Percentiles rank a stretch among this genome's conserved stretches.
phyloP scores from a whole-genome alignment of 495 filamentous ascomycete species.

The Glarea lozoyensis region DNA sequence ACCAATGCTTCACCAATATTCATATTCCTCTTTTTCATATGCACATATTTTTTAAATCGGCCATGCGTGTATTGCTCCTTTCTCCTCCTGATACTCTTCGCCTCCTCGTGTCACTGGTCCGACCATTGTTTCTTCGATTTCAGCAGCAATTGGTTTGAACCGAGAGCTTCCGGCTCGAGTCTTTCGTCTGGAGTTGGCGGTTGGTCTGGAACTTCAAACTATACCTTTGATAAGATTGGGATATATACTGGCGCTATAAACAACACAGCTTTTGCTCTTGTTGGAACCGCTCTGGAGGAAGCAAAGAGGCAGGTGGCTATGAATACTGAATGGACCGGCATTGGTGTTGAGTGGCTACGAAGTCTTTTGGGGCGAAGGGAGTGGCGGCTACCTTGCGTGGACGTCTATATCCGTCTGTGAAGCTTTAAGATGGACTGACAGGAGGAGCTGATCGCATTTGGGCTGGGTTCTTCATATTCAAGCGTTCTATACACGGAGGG shows the following conservation, averaged over 20 bases:
- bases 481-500: neutral
- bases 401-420: slow-evolving; percentile 59
- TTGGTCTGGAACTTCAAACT: slow-evolving; percentile 11
- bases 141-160: slow-evolving; percentile 73
- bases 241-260: slow-evolving; percentile 45
- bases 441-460: neutral
- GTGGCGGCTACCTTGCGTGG: slow-evolving; percentile 77
- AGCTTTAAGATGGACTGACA: neutral
- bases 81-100: slow-evolving; percentile 80
- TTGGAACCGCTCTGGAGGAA: slow-evolving; percentile 56
- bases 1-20: slow-evolving; percentile 77
- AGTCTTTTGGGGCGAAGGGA: slow-evolving; percentile 66
- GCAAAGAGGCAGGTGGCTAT: slow-evolving; percentile 37
- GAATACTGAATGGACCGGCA: slow-evolving; percentile 63
- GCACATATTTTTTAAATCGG: slow-evolving; percentile 82
- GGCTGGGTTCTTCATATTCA: neutral
- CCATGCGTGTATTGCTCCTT: slow-evolving; percentile 89
- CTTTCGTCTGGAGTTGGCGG: slow-evolving; percentile 8
- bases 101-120: slow-evolving; percentile 85
- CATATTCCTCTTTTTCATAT: slow-evolving; percentile 82
- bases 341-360: slow-evolving; percentile 75
- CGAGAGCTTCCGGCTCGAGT: slow-evolving; percentile 9
- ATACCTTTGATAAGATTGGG: slow-evolving; percentile 14
- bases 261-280: slow-evolving; percentile 57
- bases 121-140: slow-evolving; percentile 85